Conservation (phyloP, 1,284 basidiomycete species). For the Melampsora larici-populina region DNA sequence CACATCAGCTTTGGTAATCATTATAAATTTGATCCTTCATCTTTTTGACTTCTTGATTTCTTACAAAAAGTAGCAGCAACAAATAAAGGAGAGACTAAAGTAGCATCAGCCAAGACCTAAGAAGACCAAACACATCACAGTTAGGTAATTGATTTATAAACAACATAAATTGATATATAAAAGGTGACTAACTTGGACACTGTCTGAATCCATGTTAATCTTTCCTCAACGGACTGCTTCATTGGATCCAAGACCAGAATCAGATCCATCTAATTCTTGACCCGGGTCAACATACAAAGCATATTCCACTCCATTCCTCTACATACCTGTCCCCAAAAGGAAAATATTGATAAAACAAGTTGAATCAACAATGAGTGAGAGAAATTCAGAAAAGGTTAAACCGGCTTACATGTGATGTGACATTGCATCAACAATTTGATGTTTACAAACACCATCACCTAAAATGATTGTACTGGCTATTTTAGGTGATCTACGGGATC, state of each 20-base stretch:
- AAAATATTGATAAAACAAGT: not conserved
- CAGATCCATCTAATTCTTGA: constrained; percentile 54
- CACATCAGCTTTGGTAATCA: too few relatives aligned
- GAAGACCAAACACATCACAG: not conserved
- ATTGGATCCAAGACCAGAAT: constrained; percentile 53
- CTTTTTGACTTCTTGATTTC: too few relatives aligned
- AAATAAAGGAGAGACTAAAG: constrained; percentile 53
- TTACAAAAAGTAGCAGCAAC: constrained; percentile 53
- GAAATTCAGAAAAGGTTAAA: not conserved
- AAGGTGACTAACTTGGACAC: constrained; percentile 44
- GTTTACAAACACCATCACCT: constrained; percentile 54
- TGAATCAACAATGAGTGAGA: not conserved
- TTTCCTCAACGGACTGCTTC: constrained; percentile 55
- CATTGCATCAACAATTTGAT: constrained; percentile 55
- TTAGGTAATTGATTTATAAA: too few relatives aligned
- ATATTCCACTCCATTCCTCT: constrained; percentile 54
- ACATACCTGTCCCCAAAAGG: not conserved
- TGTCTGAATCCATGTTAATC: constrained; percentile 52
- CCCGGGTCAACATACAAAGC: constrained; percentile 55
- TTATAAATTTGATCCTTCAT: too few relatives aligned
- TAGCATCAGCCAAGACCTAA: constrained; percentile 53
- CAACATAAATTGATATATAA: not conserved
- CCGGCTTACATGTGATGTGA: constrained; percentile 49
- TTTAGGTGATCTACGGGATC: constrained; percentile 51
- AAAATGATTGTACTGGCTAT: constrained; percentile 54